Evolutionary conservation across 371 early-diverging fungal genomes (phyloP), one percentile per base, ranked within the genome.

Genomic region (Lichtheimia hyalospora): DNA sequence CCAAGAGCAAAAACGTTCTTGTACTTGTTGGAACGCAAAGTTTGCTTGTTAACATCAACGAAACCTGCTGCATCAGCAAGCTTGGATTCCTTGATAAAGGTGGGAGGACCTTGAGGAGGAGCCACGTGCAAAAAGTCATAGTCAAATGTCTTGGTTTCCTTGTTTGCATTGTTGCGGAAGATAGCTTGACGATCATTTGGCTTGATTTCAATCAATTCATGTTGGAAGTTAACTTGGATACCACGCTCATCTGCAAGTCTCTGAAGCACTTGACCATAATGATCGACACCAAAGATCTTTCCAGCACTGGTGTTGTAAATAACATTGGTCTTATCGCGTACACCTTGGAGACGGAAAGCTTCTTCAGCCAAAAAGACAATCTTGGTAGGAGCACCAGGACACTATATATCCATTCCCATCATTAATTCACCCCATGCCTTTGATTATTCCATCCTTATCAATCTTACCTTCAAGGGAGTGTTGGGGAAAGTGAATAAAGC

Each of bases 301-400:
- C 86, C 92, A 49, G 85, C 67, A 21, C 88, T 90, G 5, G 92
- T 84, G 68, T 88, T 86, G 76, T 91, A 94, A 52, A 75, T 78
- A 52, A 94, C 83, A 12, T 81, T 75, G 54, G 89, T 73, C 68
- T 89, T 83, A 59, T 84, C 76, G 52, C 93, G 91, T 13, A 92
- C 70, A 16, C 85, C 89, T 15, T 74, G 75, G 28, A 83, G 70
- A 62, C 92, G 83, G 83, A 91, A 91, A 14, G 79, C 71, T 67
- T 93, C 93, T 66, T 95, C 95, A 18, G 94, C 91, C 60, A 94
- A 80, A 69, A 94, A 95, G 52, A 88, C 88, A 54, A 94, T 93
- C 82, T 95, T 95, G 69, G 92, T 92, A 39, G 95, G 95, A 0
- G 95, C 95, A 51, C 95, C 95, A 10, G 95, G 92, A 61, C 95